These are phyloP conservation scores for Drechslera avenae DNA, from an alignment of 2,329 filamentous ascomycete genomes.

Conservation along the genomic window DNA sequence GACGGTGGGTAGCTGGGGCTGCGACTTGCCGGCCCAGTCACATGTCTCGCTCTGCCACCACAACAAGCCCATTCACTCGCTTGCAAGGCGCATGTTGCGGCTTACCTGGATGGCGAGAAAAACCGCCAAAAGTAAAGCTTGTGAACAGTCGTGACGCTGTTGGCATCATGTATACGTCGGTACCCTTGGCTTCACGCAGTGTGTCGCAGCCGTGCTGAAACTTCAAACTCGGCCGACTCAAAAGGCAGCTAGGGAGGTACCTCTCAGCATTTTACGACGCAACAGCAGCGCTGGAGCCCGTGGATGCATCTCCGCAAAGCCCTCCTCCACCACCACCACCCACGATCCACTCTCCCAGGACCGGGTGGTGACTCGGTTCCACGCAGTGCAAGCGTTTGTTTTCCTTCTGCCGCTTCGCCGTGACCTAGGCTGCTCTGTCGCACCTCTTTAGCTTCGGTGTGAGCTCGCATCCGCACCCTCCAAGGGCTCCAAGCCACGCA, in stretches of 20 bases:
- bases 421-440: conserved; percentile 21
- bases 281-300: conserved; percentile 21
- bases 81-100: conserved; percentile 15
- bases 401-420: conserved; percentile 21
- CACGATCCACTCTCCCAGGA: neutral
- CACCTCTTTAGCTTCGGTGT: conserved; percentile 19
- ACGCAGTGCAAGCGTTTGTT: conserved; percentile 19
- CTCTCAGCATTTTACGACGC: conserved; percentile 10
- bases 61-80: conserved; percentile 12
- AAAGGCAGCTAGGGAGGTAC: conserved; percentile 15
- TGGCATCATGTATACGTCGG: conserved; percentile 17
- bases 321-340: conserved; percentile 2
- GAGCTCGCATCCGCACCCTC: conserved; percentile 14
- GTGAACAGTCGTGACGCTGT: neutral
- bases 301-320: conserved; percentile 13
- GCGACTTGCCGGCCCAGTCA: conserved; percentile 11
- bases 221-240: conserved; percentile 13
- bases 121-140: neutral
- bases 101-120: conserved; percentile 6
- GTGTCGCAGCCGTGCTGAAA: conserved; percentile 18
- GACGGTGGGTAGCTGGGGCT: conserved; percentile 9
- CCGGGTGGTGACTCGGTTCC: conserved; percentile 25
- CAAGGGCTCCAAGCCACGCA: conserved; percentile 1
- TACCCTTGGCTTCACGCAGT: conserved; percentile 15
- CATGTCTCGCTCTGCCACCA: conserved; percentile 5